These are phyloP conservation scores for Phallus indusiatus DNA, from an alignment of 768 basidiomycete genomes.

Conservation along the genomic window DNA sequence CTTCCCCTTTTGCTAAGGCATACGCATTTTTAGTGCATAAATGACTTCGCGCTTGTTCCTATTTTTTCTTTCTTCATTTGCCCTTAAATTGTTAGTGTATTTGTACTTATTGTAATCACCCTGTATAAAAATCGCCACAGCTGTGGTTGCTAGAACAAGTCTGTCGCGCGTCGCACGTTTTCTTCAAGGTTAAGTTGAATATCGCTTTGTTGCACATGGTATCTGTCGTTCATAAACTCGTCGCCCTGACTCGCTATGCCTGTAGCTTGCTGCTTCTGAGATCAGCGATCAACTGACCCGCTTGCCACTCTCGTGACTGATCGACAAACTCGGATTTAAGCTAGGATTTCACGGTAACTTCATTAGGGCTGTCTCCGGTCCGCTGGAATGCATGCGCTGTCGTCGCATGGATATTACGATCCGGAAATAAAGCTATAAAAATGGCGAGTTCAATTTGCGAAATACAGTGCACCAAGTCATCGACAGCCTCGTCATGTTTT, in stretches of 20 bases:
- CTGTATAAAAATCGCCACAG: too few species aligned
- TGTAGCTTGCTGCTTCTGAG: too few species aligned
- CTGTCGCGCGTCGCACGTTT: too few species aligned
- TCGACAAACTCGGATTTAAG: background rate
- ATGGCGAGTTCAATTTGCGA: background rate
- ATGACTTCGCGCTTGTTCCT: background rate
- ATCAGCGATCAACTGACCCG: background rate
- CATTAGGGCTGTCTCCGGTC: background rate
- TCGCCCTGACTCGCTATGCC: too few species aligned
- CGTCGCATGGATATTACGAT: background rate
- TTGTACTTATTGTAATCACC: too few species aligned
- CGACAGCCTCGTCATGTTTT: background rate
- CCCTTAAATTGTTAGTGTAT: too few species aligned
- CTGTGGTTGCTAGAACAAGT: too few species aligned
- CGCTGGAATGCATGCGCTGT: background rate
- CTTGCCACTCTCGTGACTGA: background rate
- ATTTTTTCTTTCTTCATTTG: background rate
- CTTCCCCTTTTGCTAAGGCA: background rate
- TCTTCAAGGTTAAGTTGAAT: too few species aligned
- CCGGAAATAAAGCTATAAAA: background rate
- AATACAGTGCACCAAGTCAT: background rate
- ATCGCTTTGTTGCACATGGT: too few species aligned
- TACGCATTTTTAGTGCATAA: background rate
- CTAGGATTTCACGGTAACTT: background rate
- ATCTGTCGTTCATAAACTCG: too few species aligned